Conservation (phyloP, 192 early-diverging fungal species). For the Entomortierella parvispora region DNA sequence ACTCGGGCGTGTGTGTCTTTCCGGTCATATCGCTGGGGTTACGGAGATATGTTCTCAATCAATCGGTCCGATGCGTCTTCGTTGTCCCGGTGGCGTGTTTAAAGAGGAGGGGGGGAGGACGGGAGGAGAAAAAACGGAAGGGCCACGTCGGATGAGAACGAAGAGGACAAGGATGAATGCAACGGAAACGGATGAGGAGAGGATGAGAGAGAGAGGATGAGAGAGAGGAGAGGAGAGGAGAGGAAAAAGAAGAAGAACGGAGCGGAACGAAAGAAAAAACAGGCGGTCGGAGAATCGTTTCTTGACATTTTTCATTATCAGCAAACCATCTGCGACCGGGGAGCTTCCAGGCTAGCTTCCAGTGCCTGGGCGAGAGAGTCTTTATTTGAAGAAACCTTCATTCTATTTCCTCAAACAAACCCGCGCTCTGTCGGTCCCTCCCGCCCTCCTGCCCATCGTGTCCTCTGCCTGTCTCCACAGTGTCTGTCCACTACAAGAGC, state of each 20-base stretch:
- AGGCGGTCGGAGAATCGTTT: neutral
- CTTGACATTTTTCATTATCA: no score
- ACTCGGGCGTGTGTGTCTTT: conserved; percentile 48
- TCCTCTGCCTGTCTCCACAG: no score
- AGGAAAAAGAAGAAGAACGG: neutral
- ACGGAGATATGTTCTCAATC: neutral
- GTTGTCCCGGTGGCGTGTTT: neutral
- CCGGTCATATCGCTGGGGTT: conserved; percentile 30
- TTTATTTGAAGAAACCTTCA: no score
- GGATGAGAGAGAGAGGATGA: neutral
- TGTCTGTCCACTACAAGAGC: neutral
- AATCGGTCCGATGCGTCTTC: neutral
- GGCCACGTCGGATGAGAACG: neutral
- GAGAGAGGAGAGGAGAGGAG: neutral
- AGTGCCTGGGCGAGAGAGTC: neutral
- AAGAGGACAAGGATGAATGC: neutral
- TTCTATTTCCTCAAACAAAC: neutral
- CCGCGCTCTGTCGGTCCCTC: neutral
- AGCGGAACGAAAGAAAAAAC: neutral
- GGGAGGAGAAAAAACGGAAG: neutral
- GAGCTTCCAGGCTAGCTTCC: no score
- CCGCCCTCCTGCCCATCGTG: no score
- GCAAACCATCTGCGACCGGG: no score
- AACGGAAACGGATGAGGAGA: neutral
- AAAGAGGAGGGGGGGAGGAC: neutral